phyloP scores from a whole-genome alignment of 2,329 filamentous ascomycete genomes.

The Colletotrichum chlorophyti region DNA sequence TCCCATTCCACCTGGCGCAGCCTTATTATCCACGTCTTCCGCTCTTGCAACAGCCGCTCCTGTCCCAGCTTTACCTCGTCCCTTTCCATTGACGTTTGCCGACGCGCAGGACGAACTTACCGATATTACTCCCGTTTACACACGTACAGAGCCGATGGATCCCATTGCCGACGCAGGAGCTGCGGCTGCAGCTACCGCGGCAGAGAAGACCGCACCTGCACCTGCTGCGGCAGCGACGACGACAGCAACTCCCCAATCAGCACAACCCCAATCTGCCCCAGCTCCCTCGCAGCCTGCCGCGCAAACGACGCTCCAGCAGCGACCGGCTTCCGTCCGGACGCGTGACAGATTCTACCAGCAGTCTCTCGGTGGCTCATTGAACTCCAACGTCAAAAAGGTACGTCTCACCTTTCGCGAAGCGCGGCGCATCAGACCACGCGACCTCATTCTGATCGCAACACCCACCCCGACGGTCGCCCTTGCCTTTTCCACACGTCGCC shows the following conservation, averaged over 20 bases:
- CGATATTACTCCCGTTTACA: no score
- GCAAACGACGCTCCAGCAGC: conserved; percentile 29
- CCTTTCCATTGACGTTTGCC: background rate
- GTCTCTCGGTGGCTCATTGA: conserved; percentile 70
- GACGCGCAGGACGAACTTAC: background rate
- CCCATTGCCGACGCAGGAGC: conserved; percentile 16
- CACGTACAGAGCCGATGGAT: conserved; percentile 19
- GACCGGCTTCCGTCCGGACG: conserved; percentile 33
- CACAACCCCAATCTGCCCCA: conserved; percentile 6
- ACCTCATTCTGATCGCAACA: background rate
- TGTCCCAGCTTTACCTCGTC: background rate
- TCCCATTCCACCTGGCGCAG: conserved; percentile 20
- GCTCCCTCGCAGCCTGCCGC: conserved; percentile 13
- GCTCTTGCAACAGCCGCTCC: background rate
- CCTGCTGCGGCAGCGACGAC: conserved; percentile 4
- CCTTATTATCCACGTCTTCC: background rate
- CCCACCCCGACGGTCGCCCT: background rate
- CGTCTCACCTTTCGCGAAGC: conserved; percentile 32
- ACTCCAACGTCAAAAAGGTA: conserved; percentile 74
- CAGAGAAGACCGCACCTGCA: conserved; percentile 4
- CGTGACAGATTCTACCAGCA: conserved; percentile 67
- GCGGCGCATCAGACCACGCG: conserved; percentile 27
- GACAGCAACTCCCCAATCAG: background rate
- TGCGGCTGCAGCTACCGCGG: conserved; percentile 13
- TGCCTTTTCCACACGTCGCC: background rate